Evolutionary conservation across 1,284 basidiomycete species (phyloP).

Genomic region (Sphaerobolus stellatus): DNA sequence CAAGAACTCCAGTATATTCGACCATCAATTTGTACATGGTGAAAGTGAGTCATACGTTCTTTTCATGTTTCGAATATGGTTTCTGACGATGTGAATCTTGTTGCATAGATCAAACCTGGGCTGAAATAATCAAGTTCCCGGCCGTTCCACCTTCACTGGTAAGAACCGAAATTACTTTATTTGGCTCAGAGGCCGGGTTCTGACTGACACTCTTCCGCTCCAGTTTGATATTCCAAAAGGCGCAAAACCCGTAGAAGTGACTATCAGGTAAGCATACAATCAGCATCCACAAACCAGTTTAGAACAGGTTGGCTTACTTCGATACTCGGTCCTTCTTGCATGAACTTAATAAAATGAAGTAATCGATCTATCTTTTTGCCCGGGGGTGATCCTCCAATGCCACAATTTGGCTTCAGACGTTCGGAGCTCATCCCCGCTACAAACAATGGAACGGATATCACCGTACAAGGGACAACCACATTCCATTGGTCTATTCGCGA

Average conservation of each 20-base stretch:
- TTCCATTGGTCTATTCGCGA: slow-evolving; percentile 57
- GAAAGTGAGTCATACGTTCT: not conserved
- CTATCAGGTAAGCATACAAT: slow-evolving; percentile 11
- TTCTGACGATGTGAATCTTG: not conserved
- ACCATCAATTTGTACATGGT: slow-evolving; percentile 15
- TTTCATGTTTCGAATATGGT: not conserved
- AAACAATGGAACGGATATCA: slow-evolving; percentile 42
- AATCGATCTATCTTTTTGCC: slow-evolving; percentile 60
- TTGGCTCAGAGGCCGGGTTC: not conserved
- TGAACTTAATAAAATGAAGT: slow-evolving; percentile 5
- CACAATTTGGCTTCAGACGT: slow-evolving; percentile 56
- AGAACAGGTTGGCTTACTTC: no score
- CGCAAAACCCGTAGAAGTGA: slow-evolving; percentile 16
- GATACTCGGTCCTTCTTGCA: not conserved
- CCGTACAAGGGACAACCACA: slow-evolving; percentile 42
- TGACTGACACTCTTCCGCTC: not conserved
- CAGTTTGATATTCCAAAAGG: slow-evolving; percentile 9
- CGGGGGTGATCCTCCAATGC: slow-evolving; percentile 36
- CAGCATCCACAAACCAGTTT: not conserved
- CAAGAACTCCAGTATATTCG: slow-evolving; percentile 13
- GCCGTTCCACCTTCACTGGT: slow-evolving; percentile 14
- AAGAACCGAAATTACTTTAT: not conserved
- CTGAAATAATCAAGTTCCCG: slow-evolving; percentile 19
- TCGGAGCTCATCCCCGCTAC: slow-evolving; percentile 57
- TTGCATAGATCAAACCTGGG: slow-evolving; percentile 18